Conservation (phyloP, 2,329 filamentous ascomycete species). For the Diplocarpon mali region DNA sequence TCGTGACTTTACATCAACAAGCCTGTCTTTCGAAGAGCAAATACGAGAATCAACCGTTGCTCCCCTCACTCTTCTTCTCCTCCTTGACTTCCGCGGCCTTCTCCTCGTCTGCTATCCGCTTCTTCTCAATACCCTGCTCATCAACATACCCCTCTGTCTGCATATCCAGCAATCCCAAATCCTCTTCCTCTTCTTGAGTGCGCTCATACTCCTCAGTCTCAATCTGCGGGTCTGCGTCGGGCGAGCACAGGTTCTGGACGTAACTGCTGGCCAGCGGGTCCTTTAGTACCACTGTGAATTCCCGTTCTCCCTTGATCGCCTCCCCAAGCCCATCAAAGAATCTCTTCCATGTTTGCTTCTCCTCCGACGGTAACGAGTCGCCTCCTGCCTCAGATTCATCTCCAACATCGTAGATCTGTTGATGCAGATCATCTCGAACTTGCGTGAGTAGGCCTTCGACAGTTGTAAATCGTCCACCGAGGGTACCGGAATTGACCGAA, state of each 20-base stretch:
- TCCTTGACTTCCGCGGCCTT: slow-evolving; percentile 3
- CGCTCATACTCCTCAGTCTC: slow-evolving; percentile 72
- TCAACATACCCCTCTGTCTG: slow-evolving; percentile 68
- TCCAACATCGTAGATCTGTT: slow-evolving; percentile 72
- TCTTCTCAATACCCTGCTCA: slow-evolving; percentile 21
- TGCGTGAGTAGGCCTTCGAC: slow-evolving; percentile 90
- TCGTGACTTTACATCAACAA: too few species aligned
- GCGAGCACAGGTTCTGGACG: slow-evolving; percentile 79
- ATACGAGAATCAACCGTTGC: background rate
- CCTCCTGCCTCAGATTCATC: slow-evolving; percentile 49
- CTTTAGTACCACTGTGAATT: slow-evolving; percentile 73
- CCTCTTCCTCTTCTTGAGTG: slow-evolving; percentile 87
- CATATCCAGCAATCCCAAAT: slow-evolving; percentile 85
- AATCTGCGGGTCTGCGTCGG: slow-evolving; percentile 67
- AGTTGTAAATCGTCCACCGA: slow-evolving; percentile 93
- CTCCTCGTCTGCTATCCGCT: slow-evolving; percentile 11
- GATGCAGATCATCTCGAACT: slow-evolving; percentile 78
- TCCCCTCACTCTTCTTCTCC: background rate
- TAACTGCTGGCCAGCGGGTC: slow-evolving; percentile 91
- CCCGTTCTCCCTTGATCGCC: slow-evolving; percentile 69
- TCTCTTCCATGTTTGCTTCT: slow-evolving; percentile 61
- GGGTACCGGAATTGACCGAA: slow-evolving; percentile 81
- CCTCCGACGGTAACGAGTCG: slow-evolving; percentile 60
- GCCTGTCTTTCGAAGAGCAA: background rate
- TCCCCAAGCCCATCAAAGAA: slow-evolving; percentile 72